These are phyloP conservation scores for Chrysanthemum makinoi DNA, from an alignment of 129 eudicot species.

Conservation along the genomic window DNA sequence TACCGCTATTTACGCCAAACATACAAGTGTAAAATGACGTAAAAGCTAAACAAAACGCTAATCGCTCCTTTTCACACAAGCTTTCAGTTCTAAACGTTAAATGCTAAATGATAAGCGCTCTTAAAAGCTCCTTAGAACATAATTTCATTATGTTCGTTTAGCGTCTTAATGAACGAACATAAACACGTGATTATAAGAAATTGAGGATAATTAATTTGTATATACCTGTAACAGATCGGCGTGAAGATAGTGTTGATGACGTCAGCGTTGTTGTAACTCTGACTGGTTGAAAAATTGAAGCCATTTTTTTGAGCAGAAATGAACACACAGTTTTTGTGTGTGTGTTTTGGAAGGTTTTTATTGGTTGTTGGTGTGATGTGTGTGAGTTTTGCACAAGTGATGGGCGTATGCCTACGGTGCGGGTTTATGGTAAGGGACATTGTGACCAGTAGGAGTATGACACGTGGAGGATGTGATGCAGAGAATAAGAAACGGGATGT, in stretches of 20 bases:
- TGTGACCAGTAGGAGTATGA: background rate
- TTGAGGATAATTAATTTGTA: background rate
- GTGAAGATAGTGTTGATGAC: slow-evolving; percentile 28
- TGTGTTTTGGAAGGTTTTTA: background rate
- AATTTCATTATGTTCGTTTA: too few species aligned
- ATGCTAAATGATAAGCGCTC: too few species aligned
- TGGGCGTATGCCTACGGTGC: slow-evolving; percentile 24
- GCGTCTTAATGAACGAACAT: too few species aligned
- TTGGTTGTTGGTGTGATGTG: slow-evolving; percentile 6
- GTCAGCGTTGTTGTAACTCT: slow-evolving; percentile 38
- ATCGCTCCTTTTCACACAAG: too few species aligned
- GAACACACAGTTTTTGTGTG: background rate
- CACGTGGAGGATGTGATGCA: slow-evolving; percentile 7
- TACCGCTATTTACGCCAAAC: too few species aligned
- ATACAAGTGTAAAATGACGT: too few species aligned
- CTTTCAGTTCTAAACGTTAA: too few species aligned
- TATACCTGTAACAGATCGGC: slow-evolving; percentile 32
- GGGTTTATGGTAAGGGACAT: slow-evolving; percentile 19
- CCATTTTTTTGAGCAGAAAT: slow-evolving; percentile 27
- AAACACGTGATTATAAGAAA: background rate
- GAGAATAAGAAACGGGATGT: background rate
- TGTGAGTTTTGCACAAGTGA: slow-evolving; percentile 17
- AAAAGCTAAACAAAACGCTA: too few species aligned
- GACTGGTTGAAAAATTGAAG: slow-evolving; percentile 45
- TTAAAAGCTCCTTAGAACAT: too few species aligned